A percentile compares a stretch with the other conserved stretches of the same genome.
phyloP scores from a whole-genome alignment of 1,284 basidiomycete species.

The Ceratobasidium sp. region DNA sequence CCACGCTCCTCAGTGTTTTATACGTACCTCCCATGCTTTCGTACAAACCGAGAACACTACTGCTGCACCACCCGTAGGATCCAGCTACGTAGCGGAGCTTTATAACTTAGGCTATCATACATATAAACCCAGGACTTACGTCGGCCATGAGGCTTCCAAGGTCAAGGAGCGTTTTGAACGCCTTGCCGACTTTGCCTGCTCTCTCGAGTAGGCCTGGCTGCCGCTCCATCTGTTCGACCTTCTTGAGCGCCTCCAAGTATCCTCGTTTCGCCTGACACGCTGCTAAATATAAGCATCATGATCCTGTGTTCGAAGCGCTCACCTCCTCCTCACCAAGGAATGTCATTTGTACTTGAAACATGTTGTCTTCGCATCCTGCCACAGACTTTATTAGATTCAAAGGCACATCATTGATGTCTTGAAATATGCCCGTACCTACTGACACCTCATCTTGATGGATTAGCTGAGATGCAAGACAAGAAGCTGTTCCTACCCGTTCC shows the following conservation, averaged over 20 bases:
- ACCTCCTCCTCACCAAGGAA: too few relatives aligned
- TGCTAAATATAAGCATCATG: too few relatives aligned
- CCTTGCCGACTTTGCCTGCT: not conserved
- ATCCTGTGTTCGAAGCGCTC: too few relatives aligned
- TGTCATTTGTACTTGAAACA: too few relatives aligned
- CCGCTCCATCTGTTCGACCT: not conserved
- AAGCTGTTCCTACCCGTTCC: not conserved
- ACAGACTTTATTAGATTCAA: too few relatives aligned
- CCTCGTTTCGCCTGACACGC: not conserved
- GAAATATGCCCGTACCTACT: too few relatives aligned
- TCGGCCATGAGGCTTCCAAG: slow-evolving; percentile 1
- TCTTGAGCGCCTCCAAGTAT: not conserved
- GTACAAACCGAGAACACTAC: not conserved
- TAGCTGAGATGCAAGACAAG: not conserved
- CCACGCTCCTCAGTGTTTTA: too few relatives aligned
- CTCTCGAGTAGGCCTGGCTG: not conserved
- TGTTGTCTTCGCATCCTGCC: too few relatives aligned
- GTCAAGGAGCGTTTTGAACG: not conserved
- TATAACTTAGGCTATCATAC: too few relatives aligned
- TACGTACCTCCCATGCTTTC: slow-evolving; percentile 21
- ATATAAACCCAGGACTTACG: not conserved
- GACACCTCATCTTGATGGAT: too few relatives aligned
- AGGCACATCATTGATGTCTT: not conserved
- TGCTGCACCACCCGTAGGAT: not conserved
- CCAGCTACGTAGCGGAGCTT: not conserved